Conservation (phyloP, 2,329 filamentous ascomycete species). For the Geoglossum cookeanum region DNA sequence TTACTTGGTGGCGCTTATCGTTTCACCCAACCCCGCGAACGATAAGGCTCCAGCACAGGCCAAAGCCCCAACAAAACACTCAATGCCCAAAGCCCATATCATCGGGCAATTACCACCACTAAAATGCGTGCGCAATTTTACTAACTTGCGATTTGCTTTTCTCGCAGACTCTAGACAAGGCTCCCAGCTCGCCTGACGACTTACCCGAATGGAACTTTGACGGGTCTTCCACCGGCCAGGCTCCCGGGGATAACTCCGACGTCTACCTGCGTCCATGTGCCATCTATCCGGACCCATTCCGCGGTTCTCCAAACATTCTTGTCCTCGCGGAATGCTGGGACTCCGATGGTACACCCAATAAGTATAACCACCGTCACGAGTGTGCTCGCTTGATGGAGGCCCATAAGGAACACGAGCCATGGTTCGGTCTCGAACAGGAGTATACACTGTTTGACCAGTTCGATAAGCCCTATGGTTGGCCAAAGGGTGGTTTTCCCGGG, state of each 20-base stretch:
- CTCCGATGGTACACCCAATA: constrained; percentile 85
- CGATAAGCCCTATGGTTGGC: constrained; percentile 86
- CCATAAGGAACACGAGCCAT: constrained; percentile 66
- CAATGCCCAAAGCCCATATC: neutral
- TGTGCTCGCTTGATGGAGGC: constrained; percentile 76
- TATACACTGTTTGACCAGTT: constrained; percentile 80
- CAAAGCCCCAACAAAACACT: neutral
- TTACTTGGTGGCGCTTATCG: constrained; percentile 4
- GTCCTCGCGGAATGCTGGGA: constrained; percentile 93
- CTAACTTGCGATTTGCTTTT: neutral
- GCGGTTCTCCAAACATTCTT: constrained; percentile 74
- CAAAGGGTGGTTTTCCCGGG: constrained; percentile 70
- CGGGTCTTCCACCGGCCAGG: constrained; percentile 82
- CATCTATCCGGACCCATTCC: constrained; percentile 84
- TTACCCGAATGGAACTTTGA: constrained; percentile 69
- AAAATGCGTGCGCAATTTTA: neutral
- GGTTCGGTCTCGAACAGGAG: constrained; percentile 97
- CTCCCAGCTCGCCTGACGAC: constrained; percentile 38
- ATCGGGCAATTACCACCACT: neutral
- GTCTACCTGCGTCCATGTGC: constrained; percentile 87
- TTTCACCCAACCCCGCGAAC: constrained; percentile 7
- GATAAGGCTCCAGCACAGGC: neutral
- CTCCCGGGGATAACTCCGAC: constrained; percentile 87
- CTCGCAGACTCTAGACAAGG: constrained; percentile 41
- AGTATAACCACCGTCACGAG: constrained; percentile 95